Base-by-base conservation (phyloP, 345 rosid species). In the Gossypium thurberi region DNA sequence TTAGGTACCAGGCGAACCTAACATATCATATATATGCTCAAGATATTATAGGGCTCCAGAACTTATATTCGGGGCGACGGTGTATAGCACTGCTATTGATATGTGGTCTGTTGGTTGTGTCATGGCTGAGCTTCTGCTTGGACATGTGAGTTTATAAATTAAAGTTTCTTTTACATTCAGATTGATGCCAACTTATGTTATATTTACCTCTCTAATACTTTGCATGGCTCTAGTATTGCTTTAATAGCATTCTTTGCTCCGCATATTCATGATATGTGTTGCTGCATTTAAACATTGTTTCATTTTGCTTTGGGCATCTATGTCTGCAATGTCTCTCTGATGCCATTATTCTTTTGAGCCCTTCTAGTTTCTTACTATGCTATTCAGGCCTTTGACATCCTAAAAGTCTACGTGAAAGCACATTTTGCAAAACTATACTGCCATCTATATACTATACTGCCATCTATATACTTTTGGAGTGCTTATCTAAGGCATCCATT, bases 41-140 rank as follows among this genome's bases (percentile, higher is more conserved):
- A 84, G 99, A 70, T 95, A 95, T 83, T 95, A 93, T 79, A 87
- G 99, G 79, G 98, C 99, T 43, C 99, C 99, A 8, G 99, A 95
- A 87, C 97, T 95, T 76, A 95, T 95, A 84, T 95, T 95, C 46
- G 99, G 99, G 57, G 98, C 97, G 9, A 85, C 97, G n/a, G 93
- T 90, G 48, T 95, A 95, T 82, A 93, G 97, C 55, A 87, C 83
- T 84, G 97, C 99, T 62, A 93, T 95, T 76, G 99, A 95, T 83
- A 85, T 93, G 86, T 95, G 99, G 99, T 95, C 99, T 21, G 91
- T 78, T 78, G 99, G 98, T 64, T 93, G 99, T 78, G 98, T 95
- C 69, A 76, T 95, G 87, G 94, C 98, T 18, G 99, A 95, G 80
- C 96, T 93, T 74, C 89, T 95, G 72, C 94, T 93, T 72, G 97